A percentile compares a stretch with the other conserved stretches of the same genome.
These are phyloP conservation scores for Aquilaria malaccensis DNA, from an alignment of 345 rosid species.

Conservation along the genomic window DNA sequence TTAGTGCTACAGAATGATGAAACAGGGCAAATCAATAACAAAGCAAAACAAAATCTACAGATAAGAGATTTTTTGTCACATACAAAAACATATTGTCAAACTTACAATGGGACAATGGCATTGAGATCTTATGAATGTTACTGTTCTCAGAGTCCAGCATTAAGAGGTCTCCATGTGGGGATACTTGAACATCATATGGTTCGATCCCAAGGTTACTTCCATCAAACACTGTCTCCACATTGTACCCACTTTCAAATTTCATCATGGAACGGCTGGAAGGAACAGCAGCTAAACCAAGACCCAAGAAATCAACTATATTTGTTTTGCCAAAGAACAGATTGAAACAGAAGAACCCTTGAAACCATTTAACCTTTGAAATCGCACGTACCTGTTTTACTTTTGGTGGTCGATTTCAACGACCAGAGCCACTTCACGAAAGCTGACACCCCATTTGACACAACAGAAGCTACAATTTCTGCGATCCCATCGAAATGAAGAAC, in stretches of 20 bases:
- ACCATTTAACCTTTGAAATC: slow-evolving; percentile 7
- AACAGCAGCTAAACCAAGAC: slow-evolving; percentile 40
- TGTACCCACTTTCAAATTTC: slow-evolving; percentile 91
- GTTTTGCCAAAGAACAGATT: background rate
- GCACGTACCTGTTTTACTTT: slow-evolving; percentile 50
- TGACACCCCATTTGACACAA: slow-evolving; percentile 75
- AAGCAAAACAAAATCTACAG: too few relatives aligned
- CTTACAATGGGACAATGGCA: slow-evolving; percentile 83
- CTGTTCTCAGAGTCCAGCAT: slow-evolving; percentile 82
- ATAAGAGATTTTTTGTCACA: too few relatives aligned
- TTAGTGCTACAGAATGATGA: too few relatives aligned
- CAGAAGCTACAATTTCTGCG: slow-evolving; percentile 69
- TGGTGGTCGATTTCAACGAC: slow-evolving; percentile 69
- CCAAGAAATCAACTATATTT: slow-evolving; percentile 1
- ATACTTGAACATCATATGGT: slow-evolving; percentile 64
- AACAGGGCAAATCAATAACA: too few relatives aligned
- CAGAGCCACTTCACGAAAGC: slow-evolving; percentile 80
- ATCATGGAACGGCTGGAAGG: slow-evolving; percentile 74
- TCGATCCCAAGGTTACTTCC: slow-evolving; percentile 93
- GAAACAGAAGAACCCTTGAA: slow-evolving; percentile 5
- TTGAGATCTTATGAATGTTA: slow-evolving; percentile 76
- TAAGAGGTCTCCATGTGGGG: slow-evolving; percentile 75
- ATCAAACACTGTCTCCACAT: slow-evolving; percentile 95
- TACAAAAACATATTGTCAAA: background rate
- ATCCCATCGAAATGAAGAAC: slow-evolving; percentile 10